These are phyloP conservation scores for Ilyonectria destructans DNA, from an alignment of 2,329 filamentous ascomycete genomes.

Conservation along the genomic window DNA sequence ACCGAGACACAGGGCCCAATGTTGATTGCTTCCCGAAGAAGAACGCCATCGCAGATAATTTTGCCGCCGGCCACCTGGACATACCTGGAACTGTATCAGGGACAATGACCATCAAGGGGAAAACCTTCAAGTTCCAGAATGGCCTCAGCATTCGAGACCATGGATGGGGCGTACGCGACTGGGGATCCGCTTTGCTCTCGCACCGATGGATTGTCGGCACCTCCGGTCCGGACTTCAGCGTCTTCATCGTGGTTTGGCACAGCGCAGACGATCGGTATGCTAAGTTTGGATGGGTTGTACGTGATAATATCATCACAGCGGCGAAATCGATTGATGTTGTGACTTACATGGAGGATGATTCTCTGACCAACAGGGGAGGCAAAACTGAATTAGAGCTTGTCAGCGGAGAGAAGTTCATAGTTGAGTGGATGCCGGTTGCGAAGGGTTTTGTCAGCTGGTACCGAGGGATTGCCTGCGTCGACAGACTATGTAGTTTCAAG, in stretches of 20 bases:
- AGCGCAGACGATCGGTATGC: not conserved
- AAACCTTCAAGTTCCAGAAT: slow-evolving; percentile 7
- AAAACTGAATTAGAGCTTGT: not conserved
- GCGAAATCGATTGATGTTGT: slow-evolving; percentile 1
- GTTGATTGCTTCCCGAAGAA: slow-evolving; percentile 23
- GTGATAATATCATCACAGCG: slow-evolving; percentile 2
- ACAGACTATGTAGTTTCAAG: slow-evolving; percentile 9
- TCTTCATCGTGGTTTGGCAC: slow-evolving; percentile 9
- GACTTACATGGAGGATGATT: slow-evolving; percentile 8
- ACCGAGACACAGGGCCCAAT: slow-evolving; percentile 15
- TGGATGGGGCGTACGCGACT: slow-evolving; percentile 8
- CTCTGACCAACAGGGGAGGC: slow-evolving; percentile 1
- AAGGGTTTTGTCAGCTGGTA: slow-evolving; percentile 6
- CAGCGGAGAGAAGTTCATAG: not conserved
- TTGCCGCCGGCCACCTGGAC: not conserved
- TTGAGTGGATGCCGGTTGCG: not conserved
- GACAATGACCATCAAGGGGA: slow-evolving; percentile 2
- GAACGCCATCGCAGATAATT: not conserved
- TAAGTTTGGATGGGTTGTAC: slow-evolving; percentile 17
- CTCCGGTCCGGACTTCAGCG: not conserved
- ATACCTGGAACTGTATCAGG: not conserved
- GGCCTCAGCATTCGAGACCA: not conserved
- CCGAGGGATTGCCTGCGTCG: slow-evolving; percentile 7
- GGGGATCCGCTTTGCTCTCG: not conserved
- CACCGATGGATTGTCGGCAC: slow-evolving; percentile 19